Evolutionary conservation across 2,329 filamentous ascomycete species (phyloP).

Genomic region (Penicillium sp.): DNA sequence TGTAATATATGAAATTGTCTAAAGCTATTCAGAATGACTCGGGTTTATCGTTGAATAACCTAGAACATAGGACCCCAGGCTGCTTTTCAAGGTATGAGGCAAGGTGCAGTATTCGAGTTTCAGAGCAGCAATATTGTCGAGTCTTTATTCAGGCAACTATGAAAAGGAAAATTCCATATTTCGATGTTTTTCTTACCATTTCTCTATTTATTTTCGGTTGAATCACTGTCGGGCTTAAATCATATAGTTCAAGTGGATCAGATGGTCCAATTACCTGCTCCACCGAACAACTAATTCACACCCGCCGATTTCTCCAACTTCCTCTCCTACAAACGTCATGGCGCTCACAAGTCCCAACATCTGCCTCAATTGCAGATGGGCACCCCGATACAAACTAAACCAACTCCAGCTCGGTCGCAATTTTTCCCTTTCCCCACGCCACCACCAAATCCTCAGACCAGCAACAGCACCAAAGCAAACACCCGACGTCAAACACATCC

Average conservation of each 20-base stretch:
- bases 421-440: constrained; percentile 18
- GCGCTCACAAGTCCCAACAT: constrained; percentile 30
- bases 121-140: too few species aligned
- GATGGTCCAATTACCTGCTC: neutral
- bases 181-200: too few species aligned
- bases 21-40: too few species aligned
- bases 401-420: constrained; percentile 17
- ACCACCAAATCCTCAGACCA: constrained; percentile 50
- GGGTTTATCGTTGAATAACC: too few species aligned
- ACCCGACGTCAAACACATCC: constrained; percentile 87
- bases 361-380: constrained; percentile 36
- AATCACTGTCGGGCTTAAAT: too few species aligned
- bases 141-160: too few species aligned
- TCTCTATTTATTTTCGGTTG: too few species aligned
- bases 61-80: too few species aligned
- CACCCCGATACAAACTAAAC: constrained; percentile 11
- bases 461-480: constrained; percentile 75
- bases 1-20: too few species aligned
- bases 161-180: too few species aligned
- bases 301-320: constrained; percentile 14
- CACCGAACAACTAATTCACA: neutral
- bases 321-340: constrained; percentile 20
- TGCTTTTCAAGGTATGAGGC: too few species aligned
- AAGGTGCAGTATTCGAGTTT: too few species aligned
- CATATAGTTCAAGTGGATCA: neutral